Evolutionary conservation across 2,329 filamentous ascomycete species (phyloP).

Genomic region (Diaporthe nobilis): DNA sequence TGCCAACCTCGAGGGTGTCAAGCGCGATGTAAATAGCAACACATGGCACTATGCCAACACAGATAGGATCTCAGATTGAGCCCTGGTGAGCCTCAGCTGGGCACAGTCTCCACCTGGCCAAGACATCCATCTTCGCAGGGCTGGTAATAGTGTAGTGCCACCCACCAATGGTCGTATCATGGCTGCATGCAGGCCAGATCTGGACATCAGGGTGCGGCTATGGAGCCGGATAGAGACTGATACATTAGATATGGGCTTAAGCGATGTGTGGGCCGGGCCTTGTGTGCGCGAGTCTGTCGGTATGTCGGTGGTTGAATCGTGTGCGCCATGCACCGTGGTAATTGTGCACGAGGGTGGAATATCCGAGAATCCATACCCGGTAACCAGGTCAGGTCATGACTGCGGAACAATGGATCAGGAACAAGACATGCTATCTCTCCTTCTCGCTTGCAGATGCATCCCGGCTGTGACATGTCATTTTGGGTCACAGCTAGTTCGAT

Average conservation of each 20-base stretch:
- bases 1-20: neutral
- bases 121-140: neutral
- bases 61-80: slow-evolving; percentile 11
- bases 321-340: neutral
- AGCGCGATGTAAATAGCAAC: slow-evolving; percentile 8
- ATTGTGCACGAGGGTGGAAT: slow-evolving; percentile 5
- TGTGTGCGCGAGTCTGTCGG: neutral
- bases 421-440: neutral
- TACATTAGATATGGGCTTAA: neutral
- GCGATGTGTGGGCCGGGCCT: neutral
- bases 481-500: neutral
- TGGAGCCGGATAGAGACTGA: neutral
- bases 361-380: slow-evolving; percentile 1
- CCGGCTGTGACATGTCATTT: slow-evolving; percentile 6
- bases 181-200: neutral
- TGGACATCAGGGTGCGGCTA: neutral
- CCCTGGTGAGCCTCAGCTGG: neutral
- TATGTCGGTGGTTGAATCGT: neutral
- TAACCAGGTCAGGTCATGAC: neutral
- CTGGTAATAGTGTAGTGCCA: slow-evolving; percentile 1
- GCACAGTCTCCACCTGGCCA: neutral
- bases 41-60: slow-evolving; percentile 2
- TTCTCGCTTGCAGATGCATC: neutral
- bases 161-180: neutral
- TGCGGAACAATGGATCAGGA: neutral